These are phyloP conservation scores for Talaromyces proteolyticus DNA, from an alignment of 495 filamentous ascomycete genomes.

Conservation along the genomic window DNA sequence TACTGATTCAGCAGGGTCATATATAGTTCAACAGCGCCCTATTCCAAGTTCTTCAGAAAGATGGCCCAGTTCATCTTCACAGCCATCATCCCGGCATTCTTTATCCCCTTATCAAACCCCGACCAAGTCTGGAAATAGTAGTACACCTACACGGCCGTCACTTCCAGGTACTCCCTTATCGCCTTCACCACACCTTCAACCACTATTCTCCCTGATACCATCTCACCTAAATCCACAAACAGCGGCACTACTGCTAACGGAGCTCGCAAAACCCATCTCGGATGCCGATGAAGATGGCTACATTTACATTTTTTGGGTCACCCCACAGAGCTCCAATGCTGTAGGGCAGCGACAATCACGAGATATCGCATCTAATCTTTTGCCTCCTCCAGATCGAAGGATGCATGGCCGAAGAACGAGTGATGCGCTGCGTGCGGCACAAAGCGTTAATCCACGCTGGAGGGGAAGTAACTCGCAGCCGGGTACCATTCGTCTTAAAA, in stretches of 20 bases:
- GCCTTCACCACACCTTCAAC: conserved; percentile 39
- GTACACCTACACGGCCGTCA: conserved; percentile 11
- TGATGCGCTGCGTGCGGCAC: conserved; percentile 53
- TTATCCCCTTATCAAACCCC: conserved; percentile 4
- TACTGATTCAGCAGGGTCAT: not conserved
- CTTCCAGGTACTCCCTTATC: conserved; percentile 17
- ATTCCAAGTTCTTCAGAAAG: conserved; percentile 2
- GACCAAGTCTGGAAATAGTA: conserved; percentile 8
- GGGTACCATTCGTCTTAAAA: conserved; percentile 74
- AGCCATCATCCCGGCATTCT: not conserved
- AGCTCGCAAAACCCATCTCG: conserved; percentile 79
- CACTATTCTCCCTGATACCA: conserved; percentile 63
- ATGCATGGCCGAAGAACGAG: conserved; percentile 51
- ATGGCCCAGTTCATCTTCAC: conserved; percentile 9
- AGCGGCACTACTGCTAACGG: conserved; percentile 58
- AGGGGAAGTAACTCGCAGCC: conserved; percentile 9
- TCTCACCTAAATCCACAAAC: conserved; percentile 53
- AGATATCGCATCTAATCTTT: conserved; percentile 54
- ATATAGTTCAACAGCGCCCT: conserved; percentile 1
- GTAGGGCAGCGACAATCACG: conserved; percentile 41
- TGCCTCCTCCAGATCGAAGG: conserved; percentile 35
- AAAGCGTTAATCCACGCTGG: conserved; percentile 25
- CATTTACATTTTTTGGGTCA: conserved; percentile 98
- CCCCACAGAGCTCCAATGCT: conserved; percentile 37
- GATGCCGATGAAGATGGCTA: conserved; percentile 77